Evolutionary conservation across 1,284 basidiomycete species (phyloP).

Genomic region (Pterula multifida): DNA sequence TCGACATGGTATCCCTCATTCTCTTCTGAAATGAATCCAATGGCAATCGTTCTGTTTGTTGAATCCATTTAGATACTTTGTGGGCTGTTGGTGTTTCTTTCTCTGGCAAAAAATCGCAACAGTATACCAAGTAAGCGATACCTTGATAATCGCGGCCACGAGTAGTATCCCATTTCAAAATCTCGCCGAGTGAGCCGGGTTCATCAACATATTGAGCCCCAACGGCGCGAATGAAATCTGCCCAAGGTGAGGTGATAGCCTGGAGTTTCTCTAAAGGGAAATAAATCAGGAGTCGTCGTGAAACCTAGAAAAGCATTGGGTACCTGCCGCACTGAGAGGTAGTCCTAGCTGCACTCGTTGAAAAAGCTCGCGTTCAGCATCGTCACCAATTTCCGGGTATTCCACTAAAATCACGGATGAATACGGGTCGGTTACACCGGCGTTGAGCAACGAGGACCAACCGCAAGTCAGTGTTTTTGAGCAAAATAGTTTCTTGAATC

Average conservation of each 20-base stretch:
- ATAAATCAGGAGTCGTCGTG: conserved; percentile 1
- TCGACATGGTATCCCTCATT: conserved; percentile 36
- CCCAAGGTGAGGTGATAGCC: conserved; percentile 52
- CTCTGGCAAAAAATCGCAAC: conserved; percentile 40
- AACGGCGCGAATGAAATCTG: conserved; percentile 41
- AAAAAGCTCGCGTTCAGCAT: conserved; percentile 59
- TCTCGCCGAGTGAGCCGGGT: conserved; percentile 38
- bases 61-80: conserved; percentile 49
- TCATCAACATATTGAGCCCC: conserved; percentile 36
- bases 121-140: conserved; percentile 51
- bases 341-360: conserved; percentile 69
- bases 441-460: conserved; percentile 19
- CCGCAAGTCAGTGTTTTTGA: conserved; percentile 51
- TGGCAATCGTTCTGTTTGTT: conserved; percentile 27
- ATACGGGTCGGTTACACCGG: background rate
- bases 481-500: conserved; percentile 35
- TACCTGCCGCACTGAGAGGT: conserved; percentile 54
- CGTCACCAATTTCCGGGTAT: conserved; percentile 34
- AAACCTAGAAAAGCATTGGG: conserved; percentile 7
- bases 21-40: conserved; percentile 30
- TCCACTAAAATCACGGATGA: conserved; percentile 32
- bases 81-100: conserved; percentile 35
- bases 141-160: conserved; percentile 63
- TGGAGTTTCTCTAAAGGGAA: conserved; percentile 51
- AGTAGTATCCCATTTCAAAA: conserved; percentile 45